These are phyloP conservation scores for Cyathus striatus DNA, from an alignment of 768 basidiomycete genomes.

Conservation along the genomic window DNA sequence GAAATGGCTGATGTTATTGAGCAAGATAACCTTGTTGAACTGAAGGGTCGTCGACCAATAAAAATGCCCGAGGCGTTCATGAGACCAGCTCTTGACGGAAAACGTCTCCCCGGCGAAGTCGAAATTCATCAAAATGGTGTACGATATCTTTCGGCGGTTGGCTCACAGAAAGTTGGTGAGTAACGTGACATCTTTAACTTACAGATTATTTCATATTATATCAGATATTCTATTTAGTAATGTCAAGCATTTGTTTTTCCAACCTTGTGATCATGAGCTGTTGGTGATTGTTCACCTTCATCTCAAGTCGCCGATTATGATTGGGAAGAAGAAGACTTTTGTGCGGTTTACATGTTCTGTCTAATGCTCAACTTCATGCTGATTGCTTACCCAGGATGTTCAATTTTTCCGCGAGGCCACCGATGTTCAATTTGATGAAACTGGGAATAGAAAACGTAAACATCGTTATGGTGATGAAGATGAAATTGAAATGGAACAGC, in stretches of 20 bases:
- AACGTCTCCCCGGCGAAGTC: conserved; percentile 93
- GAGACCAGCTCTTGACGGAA: conserved; percentile 91
- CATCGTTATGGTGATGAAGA: conserved; percentile 98
- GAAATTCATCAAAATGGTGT: conserved; percentile 98
- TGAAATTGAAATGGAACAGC: conserved; percentile 98
- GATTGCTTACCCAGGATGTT: conserved; percentile 58
- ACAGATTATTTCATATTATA: background rate
- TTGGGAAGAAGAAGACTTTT: conserved; percentile 97
- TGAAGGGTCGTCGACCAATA: conserved; percentile 82
- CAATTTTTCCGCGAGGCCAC: conserved; percentile 98
- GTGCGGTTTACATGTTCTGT: no score
- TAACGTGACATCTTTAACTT: conserved; percentile 4
- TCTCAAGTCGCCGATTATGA: conserved; percentile 93
- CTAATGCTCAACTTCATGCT: no score
- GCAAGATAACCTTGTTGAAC: conserved; percentile 84
- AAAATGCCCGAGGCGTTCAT: conserved; percentile 91
- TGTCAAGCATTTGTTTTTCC: conserved; percentile 98
- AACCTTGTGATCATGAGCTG: conserved; percentile 95
- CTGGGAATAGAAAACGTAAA: conserved; percentile 97
- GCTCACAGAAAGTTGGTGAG: conserved; percentile 88
- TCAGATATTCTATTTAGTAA: conserved; percentile 93
- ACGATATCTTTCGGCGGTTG: conserved; percentile 82
- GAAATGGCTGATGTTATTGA: conserved; percentile 98
- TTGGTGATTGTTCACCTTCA: conserved; percentile 93
- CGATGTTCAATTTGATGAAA: conserved; percentile 97